Percentiles rank a stretch among this genome's conserved stretches.
phyloP scores from a whole-genome alignment of 179 eudicot genomes.

The Silene noctiflora region DNA sequence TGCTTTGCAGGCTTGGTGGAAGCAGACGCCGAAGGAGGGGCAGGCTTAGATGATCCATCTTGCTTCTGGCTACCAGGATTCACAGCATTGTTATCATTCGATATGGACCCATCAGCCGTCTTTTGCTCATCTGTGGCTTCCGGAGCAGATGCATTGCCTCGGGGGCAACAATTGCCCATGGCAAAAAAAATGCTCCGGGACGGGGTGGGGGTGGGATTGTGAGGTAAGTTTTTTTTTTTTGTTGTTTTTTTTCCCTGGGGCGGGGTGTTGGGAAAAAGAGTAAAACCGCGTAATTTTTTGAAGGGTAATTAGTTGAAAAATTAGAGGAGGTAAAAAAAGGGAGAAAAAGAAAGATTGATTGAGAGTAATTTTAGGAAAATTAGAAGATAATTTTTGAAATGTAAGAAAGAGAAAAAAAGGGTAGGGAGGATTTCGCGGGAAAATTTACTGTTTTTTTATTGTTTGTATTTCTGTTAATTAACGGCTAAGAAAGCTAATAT shows the following conservation, averaged over 20 bases:
- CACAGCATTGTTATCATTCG: conserved; percentile 14
- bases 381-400: conserved; percentile 10
- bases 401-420: conserved; percentile 16
- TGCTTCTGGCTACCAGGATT: conserved; percentile 13
- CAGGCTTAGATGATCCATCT: conserved; percentile 17
- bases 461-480: conserved; percentile 15
- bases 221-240: neutral
- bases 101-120: conserved; percentile 5
- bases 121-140: conserved; percentile 25
- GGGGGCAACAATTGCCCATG: conserved; percentile 60
- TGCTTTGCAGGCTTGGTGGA: conserved; percentile 32
- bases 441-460: conserved; percentile 18
- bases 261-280: conserved; percentile 1
- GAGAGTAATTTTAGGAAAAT: conserved; percentile 42
- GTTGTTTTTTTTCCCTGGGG: neutral
- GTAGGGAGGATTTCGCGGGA: conserved; percentile 43
- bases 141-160: conserved; percentile 33
- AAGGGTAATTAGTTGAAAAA: conserved; percentile 16
- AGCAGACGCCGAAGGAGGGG: conserved; percentile 29
- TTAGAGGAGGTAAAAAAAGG: conserved; percentile 20
- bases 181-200: conserved; percentile 20
- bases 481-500: neutral
- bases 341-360: conserved; percentile 25
- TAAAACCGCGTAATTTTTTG: conserved; percentile 7
- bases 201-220: conserved; percentile 13